These are phyloP conservation scores for Phytophthora quininea DNA, from an alignment of 352 stramenopile species.

Conservation along the genomic window DNA sequence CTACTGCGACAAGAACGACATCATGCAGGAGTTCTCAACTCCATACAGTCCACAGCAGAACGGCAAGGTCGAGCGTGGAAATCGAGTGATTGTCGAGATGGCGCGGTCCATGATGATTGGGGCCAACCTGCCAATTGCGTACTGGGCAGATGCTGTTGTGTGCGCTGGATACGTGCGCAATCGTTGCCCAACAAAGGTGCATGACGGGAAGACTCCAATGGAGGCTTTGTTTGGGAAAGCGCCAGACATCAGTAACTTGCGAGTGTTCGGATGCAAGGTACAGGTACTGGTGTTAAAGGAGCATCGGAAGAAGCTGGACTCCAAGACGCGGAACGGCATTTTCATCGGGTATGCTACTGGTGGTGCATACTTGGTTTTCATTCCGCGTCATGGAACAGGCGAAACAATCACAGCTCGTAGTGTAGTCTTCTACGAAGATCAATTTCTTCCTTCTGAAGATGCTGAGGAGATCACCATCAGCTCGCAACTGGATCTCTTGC, in stretches of 20 bases:
- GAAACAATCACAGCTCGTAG: slow-evolving; percentile 1
- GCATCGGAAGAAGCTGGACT: slow-evolving; percentile 4
- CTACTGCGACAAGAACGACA: slow-evolving; percentile 11
- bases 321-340: slow-evolving; percentile 8
- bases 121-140: slow-evolving; percentile 1
- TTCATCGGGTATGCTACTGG: slow-evolving; percentile 1
- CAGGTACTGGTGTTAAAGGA: slow-evolving; percentile 2
- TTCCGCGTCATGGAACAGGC: neutral
- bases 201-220: slow-evolving; percentile 19
- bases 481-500: neutral
- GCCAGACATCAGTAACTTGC: slow-evolving; percentile 9
- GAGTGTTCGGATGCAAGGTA: slow-evolving; percentile 12
- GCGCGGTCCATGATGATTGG: slow-evolving; percentile 14
- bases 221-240: neutral
- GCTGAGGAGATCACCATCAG: slow-evolving; percentile 1
- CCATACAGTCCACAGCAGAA: slow-evolving; percentile 12
- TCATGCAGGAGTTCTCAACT: slow-evolving; percentile 4
- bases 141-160: slow-evolving; percentile 14
- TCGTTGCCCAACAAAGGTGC: slow-evolving; percentile 8
- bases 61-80: slow-evolving; percentile 6
- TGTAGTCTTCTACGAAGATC: slow-evolving; percentile 10
- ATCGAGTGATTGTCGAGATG: slow-evolving; percentile 14
- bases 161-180: slow-evolving; percentile 18
- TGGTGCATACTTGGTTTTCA: slow-evolving; percentile 6
- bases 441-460: neutral